A percentile compares a stretch with the other conserved stretches of the same genome.
These are phyloP conservation scores for Botryobasidium botryosum DNA, from an alignment of 768 basidiomycete genomes.

Conservation along the genomic window DNA sequence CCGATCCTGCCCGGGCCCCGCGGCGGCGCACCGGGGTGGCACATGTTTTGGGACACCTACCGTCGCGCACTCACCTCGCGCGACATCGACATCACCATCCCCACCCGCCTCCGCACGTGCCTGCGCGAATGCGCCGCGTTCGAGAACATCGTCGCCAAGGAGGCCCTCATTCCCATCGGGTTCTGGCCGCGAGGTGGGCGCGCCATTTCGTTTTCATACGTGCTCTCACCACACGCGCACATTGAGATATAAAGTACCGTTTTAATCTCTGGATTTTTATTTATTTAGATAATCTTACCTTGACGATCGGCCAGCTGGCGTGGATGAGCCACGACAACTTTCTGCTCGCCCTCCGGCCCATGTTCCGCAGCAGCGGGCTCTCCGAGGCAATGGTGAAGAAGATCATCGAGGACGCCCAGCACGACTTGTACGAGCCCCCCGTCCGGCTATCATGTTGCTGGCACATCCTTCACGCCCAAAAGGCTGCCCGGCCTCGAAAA, in stretches of 20 bases:
- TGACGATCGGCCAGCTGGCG: slow-evolving; percentile 51
- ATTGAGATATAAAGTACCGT: neutral
- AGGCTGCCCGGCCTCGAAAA: slow-evolving; percentile 1
- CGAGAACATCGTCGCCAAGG: slow-evolving; percentile 35
- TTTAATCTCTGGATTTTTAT: slow-evolving; percentile 3
- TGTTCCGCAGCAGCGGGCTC: slow-evolving; percentile 37
- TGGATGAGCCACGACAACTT: slow-evolving; percentile 60
- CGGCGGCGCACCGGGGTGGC: slow-evolving; percentile 39
- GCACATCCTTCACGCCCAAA: slow-evolving; percentile 39
- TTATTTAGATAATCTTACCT: slow-evolving; percentile 32
- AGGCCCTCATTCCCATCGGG: slow-evolving; percentile 49
- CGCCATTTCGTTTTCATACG: slow-evolving; percentile 10
- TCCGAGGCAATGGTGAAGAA: slow-evolving; percentile 36
- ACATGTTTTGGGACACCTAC: slow-evolving; percentile 45
- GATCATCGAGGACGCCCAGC: slow-evolving; percentile 44
- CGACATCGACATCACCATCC: slow-evolving; percentile 40
- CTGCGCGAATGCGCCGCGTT: slow-evolving; percentile 34
- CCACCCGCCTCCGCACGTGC: slow-evolving; percentile 34
- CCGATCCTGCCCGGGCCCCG: slow-evolving; percentile 10
- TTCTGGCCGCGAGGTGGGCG: slow-evolving; percentile 44
- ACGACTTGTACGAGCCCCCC: slow-evolving; percentile 44
- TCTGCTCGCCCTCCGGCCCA: slow-evolving; percentile 42
- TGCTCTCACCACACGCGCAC: neutral
- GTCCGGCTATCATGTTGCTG: slow-evolving; percentile 34
- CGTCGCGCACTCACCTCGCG: slow-evolving; percentile 34